A percentile compares a stretch with the other conserved stretches of the same genome.
phyloP scores from a whole-genome alignment of 148 eudicot genomes.

The Arctostaphylos glauca region DNA sequence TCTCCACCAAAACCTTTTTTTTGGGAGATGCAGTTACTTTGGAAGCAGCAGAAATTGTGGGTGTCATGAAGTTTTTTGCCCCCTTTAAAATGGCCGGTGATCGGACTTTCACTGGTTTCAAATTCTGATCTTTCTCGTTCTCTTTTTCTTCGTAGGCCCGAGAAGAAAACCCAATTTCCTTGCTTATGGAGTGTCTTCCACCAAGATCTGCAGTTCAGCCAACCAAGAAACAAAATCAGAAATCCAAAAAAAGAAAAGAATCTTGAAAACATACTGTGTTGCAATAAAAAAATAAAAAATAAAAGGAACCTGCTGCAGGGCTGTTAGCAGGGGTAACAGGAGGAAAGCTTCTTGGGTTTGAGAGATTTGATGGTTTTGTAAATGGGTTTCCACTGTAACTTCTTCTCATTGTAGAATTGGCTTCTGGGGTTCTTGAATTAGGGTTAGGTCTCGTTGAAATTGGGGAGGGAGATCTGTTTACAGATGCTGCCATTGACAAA shows the following conservation, averaged over 20 bases:
- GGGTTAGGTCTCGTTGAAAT: slow-evolving; percentile 27
- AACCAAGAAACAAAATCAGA: not conserved
- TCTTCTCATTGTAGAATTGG: slow-evolving; percentile 29
- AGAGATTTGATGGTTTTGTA: slow-evolving; percentile 43
- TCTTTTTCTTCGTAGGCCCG: slow-evolving; percentile 63
- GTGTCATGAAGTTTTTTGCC: slow-evolving; percentile 76
- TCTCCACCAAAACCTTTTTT: slow-evolving; percentile 76
- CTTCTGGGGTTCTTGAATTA: slow-evolving; percentile 35
- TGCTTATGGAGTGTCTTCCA: slow-evolving; percentile 39
- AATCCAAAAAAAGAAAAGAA: not conserved
- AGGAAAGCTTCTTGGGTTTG: slow-evolving; percentile 33
- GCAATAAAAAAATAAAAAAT: not conserved
- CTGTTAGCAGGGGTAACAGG: slow-evolving; percentile 62
- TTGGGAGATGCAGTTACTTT: slow-evolving; percentile 80
- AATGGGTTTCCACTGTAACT: slow-evolving; percentile 56
- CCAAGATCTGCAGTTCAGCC: slow-evolving; percentile 38
- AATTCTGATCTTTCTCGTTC: slow-evolving; percentile 52
- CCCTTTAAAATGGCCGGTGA: slow-evolving; percentile 48
- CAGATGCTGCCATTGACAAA: slow-evolving; percentile 32
- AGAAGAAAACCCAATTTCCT: slow-evolving; percentile 27
- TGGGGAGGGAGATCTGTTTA: slow-evolving; percentile 51
- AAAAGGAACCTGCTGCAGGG: slow-evolving; percentile 68
- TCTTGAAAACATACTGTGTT: not conserved
- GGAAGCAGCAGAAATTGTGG: slow-evolving; percentile 91
- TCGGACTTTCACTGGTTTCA: slow-evolving; percentile 35